phyloP scores from a whole-genome alignment of 1,284 basidiomycete genomes.

The Coniferiporia sulphurascens region DNA sequence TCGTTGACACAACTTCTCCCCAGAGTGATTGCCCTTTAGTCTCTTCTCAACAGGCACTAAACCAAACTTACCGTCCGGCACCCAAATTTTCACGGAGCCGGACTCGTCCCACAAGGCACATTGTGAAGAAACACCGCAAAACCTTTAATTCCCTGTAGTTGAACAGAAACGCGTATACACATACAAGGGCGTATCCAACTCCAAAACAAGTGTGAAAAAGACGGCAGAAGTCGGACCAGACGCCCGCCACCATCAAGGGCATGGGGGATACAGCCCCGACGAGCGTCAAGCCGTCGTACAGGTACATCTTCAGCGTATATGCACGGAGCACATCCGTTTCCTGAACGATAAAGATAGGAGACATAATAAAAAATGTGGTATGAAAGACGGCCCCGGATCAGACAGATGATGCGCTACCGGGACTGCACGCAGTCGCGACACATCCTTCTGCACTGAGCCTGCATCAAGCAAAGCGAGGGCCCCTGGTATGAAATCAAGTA shows the following conservation, averaged over 20 bases:
- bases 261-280: background rate
- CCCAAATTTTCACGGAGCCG: conserved; percentile 11
- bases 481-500: background rate
- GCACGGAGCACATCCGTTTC: conserved; percentile 6
- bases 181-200: background rate
- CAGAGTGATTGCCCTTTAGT: too few species aligned
- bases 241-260: background rate
- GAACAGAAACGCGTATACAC: background rate
- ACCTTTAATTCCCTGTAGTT: background rate
- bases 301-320: background rate
- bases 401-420: background rate
- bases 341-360: conserved; percentile 7
- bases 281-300: background rate
- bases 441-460: background rate
- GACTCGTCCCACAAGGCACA: background rate
- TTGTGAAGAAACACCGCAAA: background rate
- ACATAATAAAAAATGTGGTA: background rate
- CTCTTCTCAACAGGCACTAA: too few species aligned
- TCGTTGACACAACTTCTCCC: too few species aligned
- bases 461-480: conserved; percentile 6
- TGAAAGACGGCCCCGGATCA: background rate
- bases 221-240: background rate
- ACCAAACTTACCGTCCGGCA: background rate
- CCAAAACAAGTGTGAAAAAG: background rate
- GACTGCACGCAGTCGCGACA: background rate